phyloP scores from a whole-genome alignment of 2,329 filamentous ascomycete genomes.

The Beauveria sp. region DNA sequence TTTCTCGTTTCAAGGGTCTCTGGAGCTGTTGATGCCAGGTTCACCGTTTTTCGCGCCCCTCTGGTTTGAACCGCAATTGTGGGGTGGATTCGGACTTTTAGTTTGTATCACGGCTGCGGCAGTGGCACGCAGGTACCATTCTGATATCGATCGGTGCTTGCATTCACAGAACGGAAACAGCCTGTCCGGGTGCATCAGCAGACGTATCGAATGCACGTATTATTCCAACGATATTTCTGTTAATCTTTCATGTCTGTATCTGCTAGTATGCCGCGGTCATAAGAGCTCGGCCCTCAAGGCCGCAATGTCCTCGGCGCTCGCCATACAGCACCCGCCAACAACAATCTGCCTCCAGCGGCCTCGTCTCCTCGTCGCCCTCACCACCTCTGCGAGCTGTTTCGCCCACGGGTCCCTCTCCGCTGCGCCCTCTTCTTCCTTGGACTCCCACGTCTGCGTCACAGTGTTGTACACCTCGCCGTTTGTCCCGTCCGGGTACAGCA shows the following conservation, averaged over 20 bases:
- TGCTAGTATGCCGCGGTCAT: neutral
- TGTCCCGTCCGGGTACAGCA: conserved; percentile 63
- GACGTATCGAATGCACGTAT: too few species aligned
- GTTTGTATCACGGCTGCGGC: neutral
- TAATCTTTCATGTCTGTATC: too few species aligned
- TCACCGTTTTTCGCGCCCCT: neutral
- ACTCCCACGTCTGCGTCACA: conserved; percentile 51
- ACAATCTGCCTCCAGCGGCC: conserved; percentile 38
- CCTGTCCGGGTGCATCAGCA: too few species aligned
- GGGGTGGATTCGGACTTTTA: neutral
- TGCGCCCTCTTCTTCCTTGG: conserved; percentile 27
- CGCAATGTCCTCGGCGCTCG: conserved; percentile 29
- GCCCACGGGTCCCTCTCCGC: conserved; percentile 34
- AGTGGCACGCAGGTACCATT: too few species aligned
- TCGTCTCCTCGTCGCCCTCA: conserved; percentile 27
- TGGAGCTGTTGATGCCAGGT: too few species aligned
- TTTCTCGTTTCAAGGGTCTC: neutral
- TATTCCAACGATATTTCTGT: too few species aligned
- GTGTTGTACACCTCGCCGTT: conserved; percentile 62
- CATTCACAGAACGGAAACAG: too few species aligned
- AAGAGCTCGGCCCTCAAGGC: conserved; percentile 16
- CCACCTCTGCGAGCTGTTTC: conserved; percentile 33
- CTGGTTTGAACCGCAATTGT: neutral
- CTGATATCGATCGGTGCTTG: too few species aligned
- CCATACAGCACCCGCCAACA: conserved; percentile 47